A percentile compares a stretch with the other conserved stretches of the same genome.
Evolutionary conservation across 23 red algal genomes (phyloP).

Genomic region (Gracilaria gracilis): DNA sequence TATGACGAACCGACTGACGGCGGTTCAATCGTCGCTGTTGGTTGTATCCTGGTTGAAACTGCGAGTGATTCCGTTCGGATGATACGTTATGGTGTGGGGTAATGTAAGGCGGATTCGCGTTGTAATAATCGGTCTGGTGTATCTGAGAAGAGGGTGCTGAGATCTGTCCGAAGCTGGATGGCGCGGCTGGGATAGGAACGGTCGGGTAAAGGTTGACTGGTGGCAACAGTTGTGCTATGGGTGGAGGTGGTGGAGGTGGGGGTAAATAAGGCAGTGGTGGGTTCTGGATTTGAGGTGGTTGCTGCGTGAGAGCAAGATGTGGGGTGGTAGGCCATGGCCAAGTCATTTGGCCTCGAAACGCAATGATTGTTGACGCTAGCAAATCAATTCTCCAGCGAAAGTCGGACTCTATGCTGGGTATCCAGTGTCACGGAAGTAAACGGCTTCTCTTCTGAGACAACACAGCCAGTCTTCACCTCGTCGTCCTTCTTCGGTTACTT

Average conservation of each 20-base stretch:
- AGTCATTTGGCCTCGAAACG: neutral
- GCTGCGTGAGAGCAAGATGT: neutral
- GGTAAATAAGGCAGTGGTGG: neutral
- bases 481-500: neutral
- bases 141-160: neutral
- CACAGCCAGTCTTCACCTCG: neutral
- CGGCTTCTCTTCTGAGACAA: neutral
- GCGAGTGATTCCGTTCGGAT: neutral
- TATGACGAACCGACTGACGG: neutral
- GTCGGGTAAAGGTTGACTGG: conserved; percentile 7
- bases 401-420: neutral
- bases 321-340: conserved; percentile 10
- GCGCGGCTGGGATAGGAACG: neutral
- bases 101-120: neutral
- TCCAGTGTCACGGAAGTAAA: neutral
- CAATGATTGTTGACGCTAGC: neutral
- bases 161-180: neutral
- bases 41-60: neutral
- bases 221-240: conserved; percentile 11
- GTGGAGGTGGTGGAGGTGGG: neutral
- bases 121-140: neutral
- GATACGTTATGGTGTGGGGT: neutral
- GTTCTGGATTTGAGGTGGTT: neutral
- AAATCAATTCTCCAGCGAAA: neutral
- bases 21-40: conserved; percentile 21